Evolutionary conservation across 177 flowering plant species (phyloP).

Genomic region (Vitis hybrid): DNA sequence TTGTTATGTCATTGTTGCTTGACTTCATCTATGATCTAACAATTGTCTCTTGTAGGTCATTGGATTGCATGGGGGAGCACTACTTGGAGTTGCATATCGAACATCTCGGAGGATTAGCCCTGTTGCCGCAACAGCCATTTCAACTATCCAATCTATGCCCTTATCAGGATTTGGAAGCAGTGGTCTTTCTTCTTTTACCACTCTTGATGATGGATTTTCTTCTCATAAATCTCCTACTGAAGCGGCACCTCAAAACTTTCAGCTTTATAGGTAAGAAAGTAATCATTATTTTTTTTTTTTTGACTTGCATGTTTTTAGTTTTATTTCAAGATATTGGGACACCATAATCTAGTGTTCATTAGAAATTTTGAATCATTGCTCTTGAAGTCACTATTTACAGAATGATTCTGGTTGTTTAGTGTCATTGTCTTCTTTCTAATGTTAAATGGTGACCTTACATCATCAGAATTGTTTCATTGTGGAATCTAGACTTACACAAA

Average conservation of each 20-base stretch:
- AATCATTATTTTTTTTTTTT: background rate
- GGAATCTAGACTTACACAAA: too few relatives aligned
- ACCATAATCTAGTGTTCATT: too few relatives aligned
- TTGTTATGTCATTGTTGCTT: too few relatives aligned
- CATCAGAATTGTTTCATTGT: too few relatives aligned
- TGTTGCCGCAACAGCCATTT: constrained; percentile 85
- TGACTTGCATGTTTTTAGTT: background rate
- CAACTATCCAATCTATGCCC: constrained; percentile 92
- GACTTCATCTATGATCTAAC: background rate
- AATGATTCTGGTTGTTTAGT: too few relatives aligned
- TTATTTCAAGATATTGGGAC: background rate
- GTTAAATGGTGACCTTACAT: too few relatives aligned
- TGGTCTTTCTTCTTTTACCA: constrained; percentile 67
- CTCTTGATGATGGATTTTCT: constrained; percentile 70
- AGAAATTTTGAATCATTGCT: background rate
- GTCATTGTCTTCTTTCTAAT: too few relatives aligned
- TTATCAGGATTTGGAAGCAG: constrained; percentile 81
- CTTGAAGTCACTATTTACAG: too few relatives aligned
- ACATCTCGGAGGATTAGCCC: constrained; percentile 88
- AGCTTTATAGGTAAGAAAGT: constrained; percentile 71
- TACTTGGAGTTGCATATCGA: constrained; percentile 92
- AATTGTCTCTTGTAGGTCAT: constrained; percentile 51
- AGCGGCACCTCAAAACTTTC: constrained; percentile 83
- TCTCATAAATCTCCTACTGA: constrained; percentile 65
- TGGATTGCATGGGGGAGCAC: constrained; percentile 96